phyloP scores from a whole-genome alignment of 495 filamentous ascomycete genomes.

The Lasiosphaeria ovina region DNA sequence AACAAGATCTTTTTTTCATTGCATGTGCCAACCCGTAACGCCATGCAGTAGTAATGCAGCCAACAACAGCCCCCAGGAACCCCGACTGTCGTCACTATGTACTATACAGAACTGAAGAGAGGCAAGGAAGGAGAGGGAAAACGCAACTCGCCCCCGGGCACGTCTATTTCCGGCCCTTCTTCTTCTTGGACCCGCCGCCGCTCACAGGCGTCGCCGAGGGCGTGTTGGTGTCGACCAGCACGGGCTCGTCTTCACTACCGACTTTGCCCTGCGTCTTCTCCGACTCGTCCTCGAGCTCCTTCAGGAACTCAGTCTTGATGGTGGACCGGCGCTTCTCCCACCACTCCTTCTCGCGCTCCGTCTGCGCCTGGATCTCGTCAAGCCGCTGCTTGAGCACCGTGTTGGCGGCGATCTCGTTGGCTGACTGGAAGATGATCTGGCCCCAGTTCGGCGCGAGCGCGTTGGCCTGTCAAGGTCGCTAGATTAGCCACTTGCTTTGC shows the following conservation, averaged over 20 bases:
- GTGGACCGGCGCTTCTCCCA: constrained; percentile 77
- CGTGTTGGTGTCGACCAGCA: constrained; percentile 73
- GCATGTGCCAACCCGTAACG: constrained; percentile 28
- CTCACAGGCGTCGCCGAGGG: constrained; percentile 44
- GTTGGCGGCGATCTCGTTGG: constrained; percentile 79
- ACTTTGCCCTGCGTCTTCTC: constrained; percentile 31
- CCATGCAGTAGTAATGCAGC: constrained; percentile 29
- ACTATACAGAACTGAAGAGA: constrained; percentile 3
- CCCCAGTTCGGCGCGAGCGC: constrained; percentile 85
- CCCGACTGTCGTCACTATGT: constrained; percentile 17
- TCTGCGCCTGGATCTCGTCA: constrained; percentile 70
- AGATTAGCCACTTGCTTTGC: constrained; percentile 11
- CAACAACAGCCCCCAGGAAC: constrained; percentile 3
- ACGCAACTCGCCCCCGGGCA: background rate
- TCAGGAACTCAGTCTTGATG: constrained; percentile 77
- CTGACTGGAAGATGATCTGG: constrained; percentile 90
- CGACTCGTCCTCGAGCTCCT: constrained; percentile 67
- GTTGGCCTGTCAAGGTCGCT: constrained; percentile 60
- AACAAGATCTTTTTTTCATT: constrained; percentile 8
- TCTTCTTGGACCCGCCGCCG: constrained; percentile 57
- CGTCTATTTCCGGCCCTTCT: constrained; percentile 73
- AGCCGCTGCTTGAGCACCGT: constrained; percentile 69
- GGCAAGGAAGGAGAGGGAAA: background rate
- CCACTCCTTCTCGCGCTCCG: constrained; percentile 74
- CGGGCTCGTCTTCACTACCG: constrained; percentile 78